Percentiles rank a stretch among this genome's conserved stretches.
These are phyloP conservation scores for Debaryomyces sp. DNA, from an alignment of 1,139 yeast species.

Conservation along the genomic window DNA sequence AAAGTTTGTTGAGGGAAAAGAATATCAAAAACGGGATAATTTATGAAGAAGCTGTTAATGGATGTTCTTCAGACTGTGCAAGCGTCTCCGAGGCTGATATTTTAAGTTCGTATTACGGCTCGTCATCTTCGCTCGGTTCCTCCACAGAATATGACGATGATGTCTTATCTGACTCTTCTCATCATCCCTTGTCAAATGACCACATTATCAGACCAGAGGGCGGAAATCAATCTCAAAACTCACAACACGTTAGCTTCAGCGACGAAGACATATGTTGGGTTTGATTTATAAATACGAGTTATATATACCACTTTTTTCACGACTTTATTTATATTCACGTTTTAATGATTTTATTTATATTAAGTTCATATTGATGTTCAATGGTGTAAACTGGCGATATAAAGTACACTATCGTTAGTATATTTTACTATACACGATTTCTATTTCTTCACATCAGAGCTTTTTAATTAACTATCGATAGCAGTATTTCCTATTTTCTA, in stretches of 20 bases:
- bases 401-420: not conserved
- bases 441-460: too few relatives aligned
- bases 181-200: constrained; percentile 24
- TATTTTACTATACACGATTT: too few relatives aligned
- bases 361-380: not conserved
- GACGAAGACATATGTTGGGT: constrained; percentile 30
- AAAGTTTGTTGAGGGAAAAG: constrained; percentile 50
- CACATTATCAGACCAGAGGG: constrained; percentile 24
- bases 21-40: constrained; percentile 55
- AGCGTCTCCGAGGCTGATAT: constrained; percentile 23
- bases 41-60: constrained; percentile 26
- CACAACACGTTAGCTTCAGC: constrained; percentile 12
- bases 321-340: not conserved
- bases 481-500: too few relatives aligned
- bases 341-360: not conserved
- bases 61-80: constrained; percentile 2
- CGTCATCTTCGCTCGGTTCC: constrained; percentile 15
- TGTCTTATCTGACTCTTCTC: constrained; percentile 21
- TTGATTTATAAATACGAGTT: constrained; percentile 1
- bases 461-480: too few relatives aligned
- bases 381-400: not conserved
- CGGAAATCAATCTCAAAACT: constrained; percentile 12
- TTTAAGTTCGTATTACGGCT: constrained; percentile 24
- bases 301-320: not conserved
- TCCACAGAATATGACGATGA: constrained; percentile 22